Evolutionary conservation across 208 protist species (phyloP), one percentile per base, ranked within the genome.

Genomic region (Leishmania amazonensis): DNA sequence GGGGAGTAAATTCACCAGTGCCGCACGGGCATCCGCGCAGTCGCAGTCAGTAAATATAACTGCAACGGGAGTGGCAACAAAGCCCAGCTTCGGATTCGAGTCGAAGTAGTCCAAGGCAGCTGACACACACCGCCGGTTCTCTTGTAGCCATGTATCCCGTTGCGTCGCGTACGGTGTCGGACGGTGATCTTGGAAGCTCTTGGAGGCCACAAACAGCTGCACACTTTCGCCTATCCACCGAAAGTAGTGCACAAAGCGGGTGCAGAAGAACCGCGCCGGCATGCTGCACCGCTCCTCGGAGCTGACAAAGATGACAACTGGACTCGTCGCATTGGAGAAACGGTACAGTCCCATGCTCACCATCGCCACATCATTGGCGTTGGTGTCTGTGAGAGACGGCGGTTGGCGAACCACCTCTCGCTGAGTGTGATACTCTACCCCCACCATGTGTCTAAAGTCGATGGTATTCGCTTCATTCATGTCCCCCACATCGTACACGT

Each of bases 181-280:
- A n/a, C 85, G 70, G 74, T 88, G 67, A 21, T 83, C 83, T 49
- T 83, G 75, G 57, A 88, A 83, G 73, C 53, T 81, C 3, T 75
- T 53, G 8, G 84, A 73, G 8, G 89, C 89, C 19, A 92, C 78
- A 70, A 88, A 89, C 35, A 94, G 85, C 83, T 90, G 90, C 3
- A 83, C 84, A 75, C 89, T 92, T 71, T 96, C 90, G 40, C 90
- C 90, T 79, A 87, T 91, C 88, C 92, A 94, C 15, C 80, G 83
- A 13, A 93, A 81, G 80, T 90, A 96, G 79, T 92, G 90, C 47
- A 89, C 75, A 24, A 94, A 86, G 40, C 85, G 84, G 1, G 89
- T 92, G 81, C 89, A 93, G 76, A 96, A 94, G 75, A 96, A 91
- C 24, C 89, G 87, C n/a, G 92, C 90, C 21, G 85, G 83, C 40